Base-by-base conservation (phyloP, 2,329 filamentous ascomycete species). In the Trichoderma aggressivum region DNA sequence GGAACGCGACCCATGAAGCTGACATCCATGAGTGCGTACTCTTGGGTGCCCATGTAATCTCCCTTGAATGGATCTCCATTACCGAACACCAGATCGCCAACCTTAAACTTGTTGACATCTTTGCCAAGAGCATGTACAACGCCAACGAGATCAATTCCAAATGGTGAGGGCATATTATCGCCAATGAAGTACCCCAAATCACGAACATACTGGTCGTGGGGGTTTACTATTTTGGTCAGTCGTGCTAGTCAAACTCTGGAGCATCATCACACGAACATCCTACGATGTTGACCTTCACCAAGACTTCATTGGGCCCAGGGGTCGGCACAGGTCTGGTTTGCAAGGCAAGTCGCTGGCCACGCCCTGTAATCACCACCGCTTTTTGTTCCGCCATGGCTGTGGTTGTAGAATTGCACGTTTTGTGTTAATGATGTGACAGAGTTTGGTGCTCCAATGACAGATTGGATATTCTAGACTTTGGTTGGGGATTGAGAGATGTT, bases 1-100 rank as follows among this genome's bases (percentile, higher is more conserved):
- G 63, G 63, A 14, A 66, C 63, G 10, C 24, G 47, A 2, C 63
- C 63, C 32, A 56, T 8, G 47, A 66, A 66, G 10, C 53, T 32
- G 21, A 39, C 24, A 16, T 66, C 63, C 47, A 66, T 66, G 1
- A 66, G 30, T n/a, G 63, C 21, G 63, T 66, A 66, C 8, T 66
- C 63, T 39, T 66, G 63, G 4, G 63, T 66, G 10, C 11, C 62
- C 62, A 36, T 64, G 62, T 64, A 64, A 36, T 64, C 62, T 7
- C 39, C 43, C 12, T 18, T 11, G 10, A 64, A 55, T 5, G 43
- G 62, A 12, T 64, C 62, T 18, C 62, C 62, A 26, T 55, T 64
- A 18, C 62, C 62, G 16, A 64, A 64, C 3, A 64, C 47, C 14
- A 64, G 18, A 6, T 64, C 62, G 12, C 62, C 43, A n/a, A 36